A percentile compares a stretch with the other conserved stretches of the same genome.
phyloP scores from a whole-genome alignment of 1,284 basidiomycete genomes.

The Lignosus rhinocerotis region DNA sequence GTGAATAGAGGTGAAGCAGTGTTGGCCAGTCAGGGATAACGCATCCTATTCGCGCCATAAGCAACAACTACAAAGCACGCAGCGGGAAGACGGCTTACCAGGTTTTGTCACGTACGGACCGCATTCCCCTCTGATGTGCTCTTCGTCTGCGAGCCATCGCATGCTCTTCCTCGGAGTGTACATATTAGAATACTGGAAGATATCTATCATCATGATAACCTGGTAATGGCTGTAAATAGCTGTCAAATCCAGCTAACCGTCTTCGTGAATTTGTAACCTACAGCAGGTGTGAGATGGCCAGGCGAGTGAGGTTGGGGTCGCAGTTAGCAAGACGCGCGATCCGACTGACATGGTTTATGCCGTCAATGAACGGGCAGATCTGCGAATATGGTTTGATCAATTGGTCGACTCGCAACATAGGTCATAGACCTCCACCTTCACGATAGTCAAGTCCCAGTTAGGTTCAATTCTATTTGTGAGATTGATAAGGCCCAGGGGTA shows the following conservation, averaged over 20 bases:
- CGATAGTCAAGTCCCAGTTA: conserved; percentile 97
- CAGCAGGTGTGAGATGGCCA: conserved; percentile 92
- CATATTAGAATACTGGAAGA: conserved; percentile 98
- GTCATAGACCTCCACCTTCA: conserved; percentile 52
- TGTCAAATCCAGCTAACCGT: background rate
- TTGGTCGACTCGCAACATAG: too few species aligned
- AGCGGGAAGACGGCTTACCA: conserved; percentile 39
- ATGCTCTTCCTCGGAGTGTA: conserved; percentile 88
- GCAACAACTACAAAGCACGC: background rate
- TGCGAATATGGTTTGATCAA: conserved; percentile 29
- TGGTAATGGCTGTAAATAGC: conserved; percentile 75
- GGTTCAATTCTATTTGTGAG: conserved; percentile 79
- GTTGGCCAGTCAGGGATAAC: conserved; percentile 78
- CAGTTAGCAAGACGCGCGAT: conserved; percentile 94
- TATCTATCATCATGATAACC: conserved; percentile 94
- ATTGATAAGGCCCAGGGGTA: conserved; percentile 89
- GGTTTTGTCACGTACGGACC: conserved; percentile 85
- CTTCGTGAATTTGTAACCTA: conserved; percentile 41
- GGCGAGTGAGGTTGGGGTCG: conserved; percentile 80
- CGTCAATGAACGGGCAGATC: conserved; percentile 84
- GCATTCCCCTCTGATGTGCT: conserved; percentile 85
- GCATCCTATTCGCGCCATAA: conserved; percentile 38
- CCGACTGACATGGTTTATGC: conserved; percentile 86
- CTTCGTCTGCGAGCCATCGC: conserved; percentile 82
- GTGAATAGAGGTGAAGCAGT: conserved; percentile 83